Evolutionary conservation across 257 asterid genomes (phyloP).

Genomic region (Buddleja alternifolia): DNA sequence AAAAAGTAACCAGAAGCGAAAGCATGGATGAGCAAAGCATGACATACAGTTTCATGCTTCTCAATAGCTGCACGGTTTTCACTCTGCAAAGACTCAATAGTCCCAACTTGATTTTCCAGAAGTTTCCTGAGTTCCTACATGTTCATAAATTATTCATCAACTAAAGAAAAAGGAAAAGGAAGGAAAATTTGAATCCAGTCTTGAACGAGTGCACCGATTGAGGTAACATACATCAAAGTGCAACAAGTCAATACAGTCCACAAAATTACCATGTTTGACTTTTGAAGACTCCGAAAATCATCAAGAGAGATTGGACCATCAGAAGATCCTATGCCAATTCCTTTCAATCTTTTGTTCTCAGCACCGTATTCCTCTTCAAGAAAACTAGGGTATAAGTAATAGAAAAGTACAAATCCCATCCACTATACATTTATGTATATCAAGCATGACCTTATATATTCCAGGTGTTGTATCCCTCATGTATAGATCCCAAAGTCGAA

Average conservation of each 20-base stretch:
- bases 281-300: constrained; percentile 92
- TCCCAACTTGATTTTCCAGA: constrained; percentile 78
- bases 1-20: constrained; percentile 7
- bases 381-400: constrained; percentile 32
- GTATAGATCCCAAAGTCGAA: neutral
- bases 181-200: constrained; percentile 9
- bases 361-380: constrained; percentile 64
- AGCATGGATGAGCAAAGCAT: constrained; percentile 27
- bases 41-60: constrained; percentile 75
- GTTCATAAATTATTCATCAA: constrained; percentile 20
- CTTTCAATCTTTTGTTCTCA: constrained; percentile 85
- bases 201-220: constrained; percentile 14
- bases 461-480: neutral
- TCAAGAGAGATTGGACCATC: constrained; percentile 95
- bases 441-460: constrained; percentile 4
- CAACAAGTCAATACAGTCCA: constrained; percentile 10
- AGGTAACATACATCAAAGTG: constrained; percentile 11
- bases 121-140: constrained; percentile 87
- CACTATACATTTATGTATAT: neutral
- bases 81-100: constrained; percentile 60
- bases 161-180: constrained; percentile 10
- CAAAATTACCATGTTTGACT: constrained; percentile 76
- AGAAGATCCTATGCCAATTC: constrained; percentile 91
- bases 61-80: constrained; percentile 68
- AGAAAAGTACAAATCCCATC: constrained; percentile 13